Percentiles rank a stretch among this genome's conserved stretches.
phyloP scores from a whole-genome alignment of 164 flowering plant genomes.

The Umbellularia californica region DNA sequence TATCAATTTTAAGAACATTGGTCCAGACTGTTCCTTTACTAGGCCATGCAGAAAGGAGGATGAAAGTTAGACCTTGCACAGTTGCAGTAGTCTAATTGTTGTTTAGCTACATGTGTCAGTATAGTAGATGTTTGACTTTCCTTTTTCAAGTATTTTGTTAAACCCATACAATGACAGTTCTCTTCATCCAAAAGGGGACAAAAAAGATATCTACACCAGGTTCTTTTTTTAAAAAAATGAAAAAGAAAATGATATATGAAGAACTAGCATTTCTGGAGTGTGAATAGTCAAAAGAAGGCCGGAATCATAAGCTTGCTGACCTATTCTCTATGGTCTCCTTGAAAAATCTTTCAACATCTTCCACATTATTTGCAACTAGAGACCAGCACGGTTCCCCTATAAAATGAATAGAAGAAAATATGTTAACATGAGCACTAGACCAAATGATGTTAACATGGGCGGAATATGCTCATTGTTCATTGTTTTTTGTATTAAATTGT shows the following conservation, averaged over 20 bases:
- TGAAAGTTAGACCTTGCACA: no score
- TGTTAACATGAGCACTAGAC: neutral
- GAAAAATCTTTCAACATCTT: conserved; percentile 78
- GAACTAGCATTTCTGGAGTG: neutral
- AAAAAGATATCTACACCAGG: neutral
- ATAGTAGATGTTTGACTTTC: no score
- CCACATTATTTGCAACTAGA: conserved; percentile 52
- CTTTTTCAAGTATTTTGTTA: no score
- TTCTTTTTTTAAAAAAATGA: no score
- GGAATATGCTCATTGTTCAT: neutral
- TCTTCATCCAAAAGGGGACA: neutral
- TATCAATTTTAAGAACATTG: no score
- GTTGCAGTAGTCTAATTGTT: no score
- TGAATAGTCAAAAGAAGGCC: neutral
- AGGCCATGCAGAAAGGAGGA: no score
- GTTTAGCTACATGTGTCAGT: no score
- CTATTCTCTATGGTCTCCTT: conserved; percentile 83
- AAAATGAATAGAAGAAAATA: conserved; percentile 4
- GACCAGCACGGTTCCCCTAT: conserved; percentile 95
- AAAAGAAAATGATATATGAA: no score
- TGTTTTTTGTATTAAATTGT: neutral
- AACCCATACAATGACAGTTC: no score
- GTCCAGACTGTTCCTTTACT: no score
- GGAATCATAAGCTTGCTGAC: conserved; percentile 26
- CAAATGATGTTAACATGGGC: neutral